Conservation (phyloP, 2,329 filamentous ascomycete species). For the Didymella exigua region DNA sequence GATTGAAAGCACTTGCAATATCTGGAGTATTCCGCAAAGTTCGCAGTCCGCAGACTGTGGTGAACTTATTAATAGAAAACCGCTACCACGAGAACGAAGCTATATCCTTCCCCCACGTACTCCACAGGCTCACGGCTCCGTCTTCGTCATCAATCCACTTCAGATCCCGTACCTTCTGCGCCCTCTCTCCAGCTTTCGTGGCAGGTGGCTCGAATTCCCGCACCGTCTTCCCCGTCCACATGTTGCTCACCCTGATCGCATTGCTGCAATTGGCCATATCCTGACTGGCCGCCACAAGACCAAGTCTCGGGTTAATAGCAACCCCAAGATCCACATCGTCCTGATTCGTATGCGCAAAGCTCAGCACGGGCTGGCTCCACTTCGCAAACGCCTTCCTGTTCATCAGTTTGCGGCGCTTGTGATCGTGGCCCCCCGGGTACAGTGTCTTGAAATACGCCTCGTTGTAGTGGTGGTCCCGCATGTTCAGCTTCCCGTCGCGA, state of each 20-base stretch:
- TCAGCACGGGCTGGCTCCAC: conserved; percentile 37
- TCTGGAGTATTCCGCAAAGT: too few relatives aligned
- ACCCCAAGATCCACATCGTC: conserved; percentile 36
- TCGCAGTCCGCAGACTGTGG: too few relatives aligned
- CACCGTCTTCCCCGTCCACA: conserved; percentile 40
- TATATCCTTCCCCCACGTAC: conserved; percentile 28
- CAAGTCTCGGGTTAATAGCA: conserved; percentile 36
- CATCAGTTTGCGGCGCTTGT: conserved; percentile 23
- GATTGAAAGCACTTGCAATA: conserved; percentile 19
- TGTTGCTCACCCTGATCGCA: conserved; percentile 37
- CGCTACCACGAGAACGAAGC: conserved; percentile 25
- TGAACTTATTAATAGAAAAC: too few relatives aligned
- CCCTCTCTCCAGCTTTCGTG: neutral
- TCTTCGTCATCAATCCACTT: conserved; percentile 37
- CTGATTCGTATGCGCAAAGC: conserved; percentile 34
- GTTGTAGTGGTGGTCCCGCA: conserved; percentile 19
- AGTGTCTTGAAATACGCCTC: conserved; percentile 19
- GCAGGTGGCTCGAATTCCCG: conserved; percentile 25
- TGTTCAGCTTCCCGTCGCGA: neutral
- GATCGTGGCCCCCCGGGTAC: conserved; percentile 13
- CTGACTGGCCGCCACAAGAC: conserved; percentile 43
- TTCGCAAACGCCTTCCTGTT: conserved; percentile 11
- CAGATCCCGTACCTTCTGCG: conserved; percentile 27
- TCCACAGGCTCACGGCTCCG: conserved; percentile 32
- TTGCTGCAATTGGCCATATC: conserved; percentile 19